Base-by-base conservation (phyloP, 2,329 filamentous ascomycete species). In the Beauveria varroae region DNA sequence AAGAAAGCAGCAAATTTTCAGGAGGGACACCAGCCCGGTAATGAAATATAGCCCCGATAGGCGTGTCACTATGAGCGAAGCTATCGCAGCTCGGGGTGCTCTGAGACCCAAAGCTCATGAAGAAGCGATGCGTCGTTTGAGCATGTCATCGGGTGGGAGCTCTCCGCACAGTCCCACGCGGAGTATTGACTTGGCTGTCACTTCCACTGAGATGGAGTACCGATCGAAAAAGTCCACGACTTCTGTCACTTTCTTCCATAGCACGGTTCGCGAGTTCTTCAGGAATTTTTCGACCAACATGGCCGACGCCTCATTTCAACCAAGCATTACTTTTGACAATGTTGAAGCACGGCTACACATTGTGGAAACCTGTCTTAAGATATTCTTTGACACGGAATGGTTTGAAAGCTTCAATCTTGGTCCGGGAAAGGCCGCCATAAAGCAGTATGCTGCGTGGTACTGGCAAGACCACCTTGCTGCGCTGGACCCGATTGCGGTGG, bases 361-460 rank as follows among this genome's bases (percentile, higher is more conserved):
- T 4, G 67, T 78, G 5, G 70, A 70, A 58, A 72, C 71, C 0
- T 78, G 75, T 63, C 67, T 78, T 1, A 71, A 67, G 3, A 73
- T 78, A n/a, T 76, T 78, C n/a, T 73, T 70, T 3, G 68, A 76
- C 20, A 66, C 63, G 22, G 14, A 63, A 0, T 71, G 69, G 65
- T 74, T 75, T 37, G 64, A 69, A 3, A 66, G 63, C 9, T 62
- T 67, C 3, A 65, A 71, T 0, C 65, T 75, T 0, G 67, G 68
- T 0, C 58, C 64, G 18, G 70, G 71, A 0, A 68, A 67, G 2
- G 65, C 71, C 7, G 67, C 73, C 0, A 71, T 75, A 22, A 73
- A 68, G 61, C 72, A 75, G 50, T 78, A 78, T 41, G 74, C 76
- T 0, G 75, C 75, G 0, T 77, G 76, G 76, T 78, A 78, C 61